Percentiles rank a stretch among this genome's conserved stretches.
These are phyloP conservation scores for Globisporangium okanoganense DNA, from an alignment of 352 stramenopile genomes.

Conservation along the genomic window DNA sequence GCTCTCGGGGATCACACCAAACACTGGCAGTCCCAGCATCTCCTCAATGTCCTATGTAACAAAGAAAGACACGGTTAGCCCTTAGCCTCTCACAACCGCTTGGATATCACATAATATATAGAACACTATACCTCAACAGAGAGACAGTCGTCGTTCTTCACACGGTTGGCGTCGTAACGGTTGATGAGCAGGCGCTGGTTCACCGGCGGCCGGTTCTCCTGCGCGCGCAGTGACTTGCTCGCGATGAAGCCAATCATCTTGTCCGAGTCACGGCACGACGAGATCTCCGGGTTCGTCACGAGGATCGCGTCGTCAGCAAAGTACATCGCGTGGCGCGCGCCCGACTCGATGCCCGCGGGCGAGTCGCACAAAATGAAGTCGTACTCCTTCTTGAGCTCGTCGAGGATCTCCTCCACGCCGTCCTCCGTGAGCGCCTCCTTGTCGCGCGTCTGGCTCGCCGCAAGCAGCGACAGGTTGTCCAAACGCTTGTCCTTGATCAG, in stretches of 20 bases:
- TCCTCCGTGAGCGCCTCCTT: slow-evolving; percentile 90
- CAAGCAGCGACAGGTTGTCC: slow-evolving; percentile 79
- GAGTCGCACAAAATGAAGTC: slow-evolving; percentile 92
- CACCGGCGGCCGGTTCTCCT: slow-evolving; percentile 73
- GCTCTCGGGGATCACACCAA: slow-evolving; percentile 90
- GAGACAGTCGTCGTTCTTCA: slow-evolving; percentile 87
- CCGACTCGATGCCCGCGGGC: slow-evolving; percentile 88
- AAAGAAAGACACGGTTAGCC: not conserved
- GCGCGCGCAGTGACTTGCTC: slow-evolving; percentile 82
- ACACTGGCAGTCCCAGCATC: slow-evolving; percentile 87
- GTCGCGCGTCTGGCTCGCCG: slow-evolving; percentile 88
- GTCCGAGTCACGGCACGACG: slow-evolving; percentile 90
- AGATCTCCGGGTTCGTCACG: slow-evolving; percentile 94
- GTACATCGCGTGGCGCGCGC: slow-evolving; percentile 90
- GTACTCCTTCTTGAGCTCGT: slow-evolving; percentile 78
- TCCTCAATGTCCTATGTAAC: slow-evolving; percentile 84
- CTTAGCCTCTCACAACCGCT: not conserved
- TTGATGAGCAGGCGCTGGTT: slow-evolving; percentile 88
- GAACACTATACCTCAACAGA: slow-evolving; percentile 61
- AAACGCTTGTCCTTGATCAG: slow-evolving; percentile 91
- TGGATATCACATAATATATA: not conserved
- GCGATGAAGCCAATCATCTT: slow-evolving; percentile 96
- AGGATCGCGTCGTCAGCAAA: slow-evolving; percentile 92
- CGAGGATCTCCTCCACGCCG: slow-evolving; percentile 80
- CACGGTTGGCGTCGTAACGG: slow-evolving; percentile 87